These are phyloP conservation scores for Bonia amplexicaulis DNA, from an alignment of 176 grass and related monocot genomes.

Conservation along the genomic window DNA sequence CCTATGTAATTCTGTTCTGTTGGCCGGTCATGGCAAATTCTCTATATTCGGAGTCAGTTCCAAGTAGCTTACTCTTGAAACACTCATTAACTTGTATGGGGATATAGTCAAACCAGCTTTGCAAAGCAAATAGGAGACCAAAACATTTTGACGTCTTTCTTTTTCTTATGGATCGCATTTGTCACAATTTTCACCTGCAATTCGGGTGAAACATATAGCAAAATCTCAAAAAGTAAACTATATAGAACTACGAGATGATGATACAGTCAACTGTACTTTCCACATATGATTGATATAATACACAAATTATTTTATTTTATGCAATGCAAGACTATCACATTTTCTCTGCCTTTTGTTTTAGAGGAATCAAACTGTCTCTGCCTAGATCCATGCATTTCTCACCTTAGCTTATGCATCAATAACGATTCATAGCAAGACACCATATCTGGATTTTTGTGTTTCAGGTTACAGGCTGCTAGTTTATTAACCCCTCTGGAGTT, in stretches of 20 bases:
- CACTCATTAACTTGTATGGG: not conserved
- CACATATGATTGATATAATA: not conserved
- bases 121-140: conserved; percentile 5
- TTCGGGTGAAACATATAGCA: not conserved
- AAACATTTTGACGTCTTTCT: not conserved
- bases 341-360: not conserved
- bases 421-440: not conserved
- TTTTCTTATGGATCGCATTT: conserved; percentile 7
- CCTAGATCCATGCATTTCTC: not conserved
- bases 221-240: not conserved
- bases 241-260: not conserved
- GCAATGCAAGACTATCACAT: not conserved
- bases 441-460: conserved; percentile 5
- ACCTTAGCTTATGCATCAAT: not conserved
- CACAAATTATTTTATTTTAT: not conserved
- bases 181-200: not conserved
- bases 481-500: conserved; percentile 12
- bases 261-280: not conserved
- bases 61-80: not conserved
- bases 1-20: not conserved
- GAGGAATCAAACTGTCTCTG: not conserved
- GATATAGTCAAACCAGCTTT: not conserved
- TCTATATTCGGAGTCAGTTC: not conserved
- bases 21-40: not conserved
- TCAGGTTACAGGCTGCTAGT: not conserved